Conservation (phyloP, 176 grass and related monocot species). For the Alopecurus myosuroides region DNA sequence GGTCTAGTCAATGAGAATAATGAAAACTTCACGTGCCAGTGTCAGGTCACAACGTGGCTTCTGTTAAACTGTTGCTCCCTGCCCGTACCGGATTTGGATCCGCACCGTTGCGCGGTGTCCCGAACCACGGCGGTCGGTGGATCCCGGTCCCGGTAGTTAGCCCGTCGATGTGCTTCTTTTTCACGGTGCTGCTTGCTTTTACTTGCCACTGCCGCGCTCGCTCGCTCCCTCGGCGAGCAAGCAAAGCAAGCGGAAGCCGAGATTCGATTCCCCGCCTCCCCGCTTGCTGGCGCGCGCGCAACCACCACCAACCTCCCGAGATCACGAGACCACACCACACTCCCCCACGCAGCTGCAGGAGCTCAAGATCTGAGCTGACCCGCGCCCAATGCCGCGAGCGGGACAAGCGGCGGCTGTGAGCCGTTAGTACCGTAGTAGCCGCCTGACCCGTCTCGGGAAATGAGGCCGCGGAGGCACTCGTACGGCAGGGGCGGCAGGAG, state of each 20-base stretch:
- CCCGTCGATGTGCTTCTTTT: neutral
- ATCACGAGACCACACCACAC: conserved; percentile 26
- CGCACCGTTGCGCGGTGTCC: neutral
- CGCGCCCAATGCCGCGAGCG: neutral
- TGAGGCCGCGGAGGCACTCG: conserved; percentile 41
- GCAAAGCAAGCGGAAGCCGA: conserved; percentile 14
- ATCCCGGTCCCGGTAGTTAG: conserved; percentile 9
- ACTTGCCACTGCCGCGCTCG: conserved; percentile 5
- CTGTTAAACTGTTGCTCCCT: neutral
- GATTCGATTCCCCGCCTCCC: conserved; percentile 21
- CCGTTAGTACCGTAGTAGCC: neutral
- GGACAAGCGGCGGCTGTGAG: neutral
- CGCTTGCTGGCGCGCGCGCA: neutral
- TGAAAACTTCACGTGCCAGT: conserved; percentile 5
- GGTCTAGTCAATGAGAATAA: conserved; percentile 1
- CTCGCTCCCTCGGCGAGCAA: conserved; percentile 14
- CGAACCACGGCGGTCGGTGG: neutral
- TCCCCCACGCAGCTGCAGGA: neutral
- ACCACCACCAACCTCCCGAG: neutral
- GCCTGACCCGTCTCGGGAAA: neutral
- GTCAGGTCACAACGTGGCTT: conserved; percentile 9
- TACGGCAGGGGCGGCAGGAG: conserved; percentile 24
- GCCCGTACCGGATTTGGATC: neutral
- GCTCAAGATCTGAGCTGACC: conserved; percentile 2
- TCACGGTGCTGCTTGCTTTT: neutral